A percentile compares a stretch with the other conserved stretches of the same genome.
Evolutionary conservation across 2,329 filamentous ascomycete species (phyloP).

Genomic region (Colletotrichum higginsianum): DNA sequence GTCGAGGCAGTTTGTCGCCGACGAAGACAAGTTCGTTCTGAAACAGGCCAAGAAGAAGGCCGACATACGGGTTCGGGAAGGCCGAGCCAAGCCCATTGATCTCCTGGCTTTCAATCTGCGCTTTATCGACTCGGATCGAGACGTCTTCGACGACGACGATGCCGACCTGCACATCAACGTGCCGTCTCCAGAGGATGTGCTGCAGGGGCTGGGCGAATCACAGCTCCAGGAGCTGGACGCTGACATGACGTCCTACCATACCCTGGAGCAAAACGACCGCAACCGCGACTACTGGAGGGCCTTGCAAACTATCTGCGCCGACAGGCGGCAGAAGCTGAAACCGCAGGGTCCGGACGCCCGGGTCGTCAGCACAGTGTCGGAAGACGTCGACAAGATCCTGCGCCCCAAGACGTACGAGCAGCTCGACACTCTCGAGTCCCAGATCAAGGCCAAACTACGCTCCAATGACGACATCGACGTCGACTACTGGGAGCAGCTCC

Average conservation of each 20-base stretch:
- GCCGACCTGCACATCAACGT: conserved; percentile 81
- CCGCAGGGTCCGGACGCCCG: conserved; percentile 76
- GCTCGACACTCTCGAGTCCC: conserved; percentile 86
- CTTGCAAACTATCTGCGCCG: conserved; percentile 85
- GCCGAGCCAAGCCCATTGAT: conserved; percentile 92
- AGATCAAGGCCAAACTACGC: conserved; percentile 87
- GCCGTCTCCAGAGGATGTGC: conserved; percentile 84
- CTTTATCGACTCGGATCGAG: conserved; percentile 87
- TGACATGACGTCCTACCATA: conserved; percentile 85
- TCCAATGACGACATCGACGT: conserved; percentile 95
- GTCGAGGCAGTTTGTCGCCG: conserved; percentile 87
- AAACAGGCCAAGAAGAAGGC: conserved; percentile 99
- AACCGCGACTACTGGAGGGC: conserved; percentile 96
- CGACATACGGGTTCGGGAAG: conserved; percentile 92
- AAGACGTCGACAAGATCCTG: conserved; percentile 90
- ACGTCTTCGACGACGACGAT: conserved; percentile 89
- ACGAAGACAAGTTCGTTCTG: conserved; percentile 96
- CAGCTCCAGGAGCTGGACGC: conserved; percentile 84
- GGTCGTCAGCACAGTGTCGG: conserved; percentile 84
- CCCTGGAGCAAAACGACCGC: conserved; percentile 81
- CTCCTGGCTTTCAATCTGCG: conserved; percentile 92
- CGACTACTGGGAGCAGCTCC: conserved; percentile 96
- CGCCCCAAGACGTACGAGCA: conserved; percentile 89
- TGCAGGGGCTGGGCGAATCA: conserved; percentile 78
- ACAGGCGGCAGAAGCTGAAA: conserved; percentile 78